Percentiles rank a stretch among this genome's conserved stretches.
phyloP scores from a whole-genome alignment of 495 filamentous ascomycete species.

The Aspergillus steynii region DNA sequence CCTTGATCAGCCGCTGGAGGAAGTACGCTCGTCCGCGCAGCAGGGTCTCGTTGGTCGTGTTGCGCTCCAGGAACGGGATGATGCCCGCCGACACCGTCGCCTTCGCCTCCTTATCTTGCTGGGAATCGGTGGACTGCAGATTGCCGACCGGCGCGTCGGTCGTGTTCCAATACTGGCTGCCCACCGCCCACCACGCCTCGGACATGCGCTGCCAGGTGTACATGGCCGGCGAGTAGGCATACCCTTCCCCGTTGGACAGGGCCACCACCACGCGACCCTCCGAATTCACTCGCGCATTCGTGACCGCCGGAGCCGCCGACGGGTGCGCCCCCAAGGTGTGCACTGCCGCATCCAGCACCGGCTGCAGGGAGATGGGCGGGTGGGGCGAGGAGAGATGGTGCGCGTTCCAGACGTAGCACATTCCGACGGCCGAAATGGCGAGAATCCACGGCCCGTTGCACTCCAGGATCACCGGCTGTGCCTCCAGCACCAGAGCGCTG shows the following conservation, averaged over 20 bases:
- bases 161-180: constrained; percentile 98
- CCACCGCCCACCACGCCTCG: constrained; percentile 97
- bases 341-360: constrained; percentile 83
- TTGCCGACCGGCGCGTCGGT: constrained; percentile 81
- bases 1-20: constrained; percentile 85
- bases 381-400: constrained; percentile 81
- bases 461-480: constrained; percentile 91
- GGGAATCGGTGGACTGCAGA: constrained; percentile 64
- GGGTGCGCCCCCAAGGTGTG: constrained; percentile 67
- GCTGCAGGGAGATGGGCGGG: constrained; percentile 86
- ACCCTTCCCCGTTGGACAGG: constrained; percentile 90
- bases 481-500: constrained; percentile 82
- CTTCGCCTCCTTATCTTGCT: constrained; percentile 51
- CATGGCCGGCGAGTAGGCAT: constrained; percentile 78
- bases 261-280: constrained; percentile 80
- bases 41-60: constrained; percentile 91
- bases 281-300: constrained; percentile 87
- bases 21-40: constrained; percentile 87
- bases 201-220: constrained; percentile 92
- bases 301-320: constrained; percentile 73
- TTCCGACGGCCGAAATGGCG: constrained; percentile 82
- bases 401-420: constrained; percentile 93
- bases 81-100: constrained; percentile 82
- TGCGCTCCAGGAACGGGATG: constrained; percentile 87
- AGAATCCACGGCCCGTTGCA: constrained; percentile 86